Evolutionary conservation across 176 grass and related monocot genomes (phyloP), one percentile per base, ranked within the genome.

Genomic region (Avena eriantha): DNA sequence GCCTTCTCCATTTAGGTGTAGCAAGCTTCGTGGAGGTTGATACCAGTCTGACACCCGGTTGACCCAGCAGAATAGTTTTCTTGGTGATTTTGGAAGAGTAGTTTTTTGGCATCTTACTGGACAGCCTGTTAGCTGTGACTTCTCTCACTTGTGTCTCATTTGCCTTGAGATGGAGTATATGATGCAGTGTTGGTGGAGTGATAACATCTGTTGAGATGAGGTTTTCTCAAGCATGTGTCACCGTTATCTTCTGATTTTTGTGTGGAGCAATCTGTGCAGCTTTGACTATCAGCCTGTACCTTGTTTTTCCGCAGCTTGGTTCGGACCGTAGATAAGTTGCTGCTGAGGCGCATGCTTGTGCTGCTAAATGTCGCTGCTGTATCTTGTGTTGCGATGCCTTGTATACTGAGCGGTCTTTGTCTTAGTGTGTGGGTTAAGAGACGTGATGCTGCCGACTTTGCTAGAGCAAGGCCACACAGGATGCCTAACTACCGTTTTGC

Each of bases 131-230:
- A 24, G 24, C 48, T 50, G 63, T 31, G 77, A 1, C 63, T 72
- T 65, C 8, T 60, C 7, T 41, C 39, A 48, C 39, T 58, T 21
- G 16, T 22, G 60, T 43, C 61, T 74, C 21, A 26, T 53, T 74
- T 53, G 47, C 35, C 55, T 18, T 86, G 63, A 60, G 78, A 82
- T 86, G 88, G 54, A 63, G 73, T 53, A 46, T 61, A 14, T 26
- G 2, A 14, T 74, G 16, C 54, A 8, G 15, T 80, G 17, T 34
- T 34, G 21, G 36, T 72, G 19, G 29, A 50, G 45, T 19, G 17
- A 4, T 81, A 31, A 49, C 49, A 24, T 12, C 1, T 82, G 13
- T 26, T 3, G 57, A 80, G 34, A 39, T 57, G 18, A 54, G 48
- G 2, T 54, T 76, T 26, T 76, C 15, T 11, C 49, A 11, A 5